Evolutionary conservation across 768 basidiomycete species (phyloP).

Genomic region (Rhodotorula diobovata): DNA sequence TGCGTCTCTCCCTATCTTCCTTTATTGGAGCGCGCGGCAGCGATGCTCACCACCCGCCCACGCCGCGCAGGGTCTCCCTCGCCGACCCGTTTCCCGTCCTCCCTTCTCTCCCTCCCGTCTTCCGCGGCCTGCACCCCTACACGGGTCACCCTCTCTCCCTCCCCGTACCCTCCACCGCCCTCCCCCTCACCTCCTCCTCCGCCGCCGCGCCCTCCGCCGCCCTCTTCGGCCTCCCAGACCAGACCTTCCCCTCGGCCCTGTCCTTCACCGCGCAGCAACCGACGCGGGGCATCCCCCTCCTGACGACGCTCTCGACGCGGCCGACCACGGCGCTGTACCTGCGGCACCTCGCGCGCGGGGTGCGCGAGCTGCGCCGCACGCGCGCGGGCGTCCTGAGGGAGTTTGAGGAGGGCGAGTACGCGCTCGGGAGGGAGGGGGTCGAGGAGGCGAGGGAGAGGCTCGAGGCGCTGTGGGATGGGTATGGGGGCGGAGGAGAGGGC

Average conservation of each 20-base stretch:
- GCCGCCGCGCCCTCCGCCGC: not conserved
- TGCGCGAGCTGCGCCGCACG: conserved; percentile 22
- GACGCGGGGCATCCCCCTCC: conserved; percentile 11
- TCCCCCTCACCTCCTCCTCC: conserved; percentile 2
- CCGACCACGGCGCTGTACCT: conserved; percentile 10
- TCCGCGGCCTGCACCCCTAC: conserved; percentile 21
- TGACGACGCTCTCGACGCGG: conserved; percentile 23
- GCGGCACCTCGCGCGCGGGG: not conserved
- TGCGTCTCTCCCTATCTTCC: not conserved
- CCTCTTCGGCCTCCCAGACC: conserved; percentile 30
- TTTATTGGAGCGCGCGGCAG: too few relatives aligned
- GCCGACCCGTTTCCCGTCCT: conserved; percentile 26
- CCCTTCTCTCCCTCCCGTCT: conserved; percentile 17
- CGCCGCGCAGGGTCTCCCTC: conserved; percentile 22
- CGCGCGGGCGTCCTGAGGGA: conserved; percentile 20
- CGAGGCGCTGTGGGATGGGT: conserved; percentile 24
- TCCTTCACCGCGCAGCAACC: conserved; percentile 25
- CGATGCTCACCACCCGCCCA: not conserved
- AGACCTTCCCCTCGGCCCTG: conserved; percentile 9
- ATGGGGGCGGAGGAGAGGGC: conserved; percentile 1
- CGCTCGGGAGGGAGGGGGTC: conserved; percentile 25
- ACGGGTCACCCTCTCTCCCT: conserved; percentile 27
- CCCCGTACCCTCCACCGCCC: not conserved
- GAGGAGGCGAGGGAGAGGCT: conserved; percentile 24
- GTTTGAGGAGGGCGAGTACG: conserved; percentile 29